These are phyloP conservation scores for Mortierella sp. DNA, from an alignment of 371 early-diverging fungal genomes.

Conservation along the genomic window DNA sequence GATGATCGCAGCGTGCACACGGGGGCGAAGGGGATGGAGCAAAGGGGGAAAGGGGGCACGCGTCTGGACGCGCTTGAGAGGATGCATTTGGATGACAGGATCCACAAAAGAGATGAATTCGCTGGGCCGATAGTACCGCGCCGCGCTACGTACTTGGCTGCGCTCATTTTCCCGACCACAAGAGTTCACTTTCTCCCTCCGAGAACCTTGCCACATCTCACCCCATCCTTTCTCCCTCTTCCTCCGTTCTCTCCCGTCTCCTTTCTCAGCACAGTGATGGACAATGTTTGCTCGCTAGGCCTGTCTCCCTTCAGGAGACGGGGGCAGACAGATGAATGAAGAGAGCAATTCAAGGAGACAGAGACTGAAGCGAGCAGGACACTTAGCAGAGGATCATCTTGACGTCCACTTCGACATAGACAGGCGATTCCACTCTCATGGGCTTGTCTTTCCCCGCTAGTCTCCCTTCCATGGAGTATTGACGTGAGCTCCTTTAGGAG, in stretches of 20 bases:
- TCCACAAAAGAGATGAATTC: neutral
- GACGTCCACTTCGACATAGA: conserved; percentile 4
- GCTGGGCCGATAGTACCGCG: conserved; percentile 40
- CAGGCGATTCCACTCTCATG: conserved; percentile 8
- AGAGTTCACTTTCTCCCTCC: no score
- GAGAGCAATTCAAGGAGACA: conserved; percentile 24
- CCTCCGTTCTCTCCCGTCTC: neutral
- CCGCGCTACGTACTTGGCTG: no score
- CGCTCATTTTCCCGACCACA: no score
- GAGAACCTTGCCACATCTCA: conserved; percentile 23
- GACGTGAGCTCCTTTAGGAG: neutral
- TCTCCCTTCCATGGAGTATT: conserved; percentile 10
- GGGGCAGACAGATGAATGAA: neutral
- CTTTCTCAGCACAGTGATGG: neutral
- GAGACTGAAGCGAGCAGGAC: neutral
- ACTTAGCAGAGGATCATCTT: neutral
- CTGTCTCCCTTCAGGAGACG: conserved; percentile 5
- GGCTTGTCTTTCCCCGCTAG: neutral
- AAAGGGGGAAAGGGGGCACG: no score
- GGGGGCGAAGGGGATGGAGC: no score
- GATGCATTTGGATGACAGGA: conserved; percentile 8
- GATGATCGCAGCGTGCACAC: no score
- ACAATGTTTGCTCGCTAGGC: neutral
- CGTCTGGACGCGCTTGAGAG: no score
- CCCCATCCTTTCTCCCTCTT: conserved; percentile 1